Conservation (phyloP, 345 rosid species). For the Linum tenue region DNA sequence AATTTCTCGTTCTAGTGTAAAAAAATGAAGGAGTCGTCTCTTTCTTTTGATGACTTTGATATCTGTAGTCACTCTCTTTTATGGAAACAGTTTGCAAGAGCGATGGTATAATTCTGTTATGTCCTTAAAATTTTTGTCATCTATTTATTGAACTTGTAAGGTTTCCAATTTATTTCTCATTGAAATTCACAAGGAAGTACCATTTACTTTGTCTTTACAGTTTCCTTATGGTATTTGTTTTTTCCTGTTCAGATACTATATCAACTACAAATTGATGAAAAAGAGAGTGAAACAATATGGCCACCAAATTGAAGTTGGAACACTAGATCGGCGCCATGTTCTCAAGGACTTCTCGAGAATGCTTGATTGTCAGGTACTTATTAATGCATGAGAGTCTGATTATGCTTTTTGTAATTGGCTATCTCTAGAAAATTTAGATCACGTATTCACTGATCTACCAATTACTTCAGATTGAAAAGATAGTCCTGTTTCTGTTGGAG, state of each 20-base stretch:
- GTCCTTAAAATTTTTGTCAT: too few relatives aligned
- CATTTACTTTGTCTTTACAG: not conserved
- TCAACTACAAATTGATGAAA: slow-evolving; percentile 92
- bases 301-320: slow-evolving; percentile 69
- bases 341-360: slow-evolving; percentile 97
- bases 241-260: slow-evolving; percentile 54
- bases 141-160: not conserved
- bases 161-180: not conserved
- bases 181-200: not conserved
- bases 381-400: not conserved
- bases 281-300: slow-evolving; percentile 80
- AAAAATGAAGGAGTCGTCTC: not conserved
- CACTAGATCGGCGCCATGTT: slow-evolving; percentile 71
- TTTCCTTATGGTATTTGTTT: slow-evolving; percentile 6
- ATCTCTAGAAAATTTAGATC: too few relatives aligned
- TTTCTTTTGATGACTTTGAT: not conserved
- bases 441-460: too few relatives aligned
- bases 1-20: too few relatives aligned
- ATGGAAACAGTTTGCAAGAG: too few relatives aligned
- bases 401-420: not conserved
- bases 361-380: slow-evolving; percentile 79
- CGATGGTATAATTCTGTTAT: too few relatives aligned
- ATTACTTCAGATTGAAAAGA: slow-evolving; percentile 75
- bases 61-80: not conserved
- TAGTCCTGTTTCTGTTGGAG: slow-evolving; percentile 88